These are phyloP conservation scores for Pseudocercospora cruenta DNA, from an alignment of 2,329 filamentous ascomycete genomes.

Conservation along the genomic window DNA sequence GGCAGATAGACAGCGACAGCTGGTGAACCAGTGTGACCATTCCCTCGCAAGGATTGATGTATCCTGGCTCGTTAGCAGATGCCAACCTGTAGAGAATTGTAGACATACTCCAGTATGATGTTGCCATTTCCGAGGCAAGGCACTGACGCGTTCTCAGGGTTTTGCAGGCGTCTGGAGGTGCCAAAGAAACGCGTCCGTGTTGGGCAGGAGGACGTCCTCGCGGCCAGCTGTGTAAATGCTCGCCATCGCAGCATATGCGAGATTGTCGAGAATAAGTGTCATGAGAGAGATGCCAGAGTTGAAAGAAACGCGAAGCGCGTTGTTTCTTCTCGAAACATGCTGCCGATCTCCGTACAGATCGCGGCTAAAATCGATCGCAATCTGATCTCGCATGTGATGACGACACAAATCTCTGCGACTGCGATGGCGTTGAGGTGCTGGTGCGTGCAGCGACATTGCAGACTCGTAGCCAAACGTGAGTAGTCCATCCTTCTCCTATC, in stretches of 20 bases:
- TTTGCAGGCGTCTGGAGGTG: neutral
- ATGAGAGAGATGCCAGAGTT: neutral
- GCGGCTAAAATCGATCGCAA: neutral
- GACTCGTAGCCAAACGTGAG: neutral
- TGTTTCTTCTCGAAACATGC: neutral
- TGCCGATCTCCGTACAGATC: neutral
- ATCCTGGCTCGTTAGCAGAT: conserved; percentile 17
- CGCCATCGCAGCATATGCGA: conserved; percentile 1
- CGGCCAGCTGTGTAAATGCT: neutral
- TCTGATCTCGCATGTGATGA: conserved; percentile 5
- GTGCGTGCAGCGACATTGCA: conserved; percentile 1
- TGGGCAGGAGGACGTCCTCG: no score
- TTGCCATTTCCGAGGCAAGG: conserved; percentile 49
- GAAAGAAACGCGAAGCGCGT: neutral
- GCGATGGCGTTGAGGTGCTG: neutral
- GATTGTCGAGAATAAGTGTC: neutral
- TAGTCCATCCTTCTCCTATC: neutral
- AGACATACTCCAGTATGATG: conserved; percentile 45
- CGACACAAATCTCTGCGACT: neutral
- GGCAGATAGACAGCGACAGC: conserved; percentile 47
- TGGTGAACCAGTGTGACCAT: conserved; percentile 23
- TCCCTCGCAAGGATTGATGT: conserved; percentile 28
- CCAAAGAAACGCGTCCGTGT: neutral
- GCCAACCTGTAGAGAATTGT: neutral
- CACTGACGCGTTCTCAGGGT: neutral